A percentile compares a stretch with the other conserved stretches of the same genome.
Evolutionary conservation across 768 basidiomycete species (phyloP).

Genomic region (Lactarius quietus): DNA sequence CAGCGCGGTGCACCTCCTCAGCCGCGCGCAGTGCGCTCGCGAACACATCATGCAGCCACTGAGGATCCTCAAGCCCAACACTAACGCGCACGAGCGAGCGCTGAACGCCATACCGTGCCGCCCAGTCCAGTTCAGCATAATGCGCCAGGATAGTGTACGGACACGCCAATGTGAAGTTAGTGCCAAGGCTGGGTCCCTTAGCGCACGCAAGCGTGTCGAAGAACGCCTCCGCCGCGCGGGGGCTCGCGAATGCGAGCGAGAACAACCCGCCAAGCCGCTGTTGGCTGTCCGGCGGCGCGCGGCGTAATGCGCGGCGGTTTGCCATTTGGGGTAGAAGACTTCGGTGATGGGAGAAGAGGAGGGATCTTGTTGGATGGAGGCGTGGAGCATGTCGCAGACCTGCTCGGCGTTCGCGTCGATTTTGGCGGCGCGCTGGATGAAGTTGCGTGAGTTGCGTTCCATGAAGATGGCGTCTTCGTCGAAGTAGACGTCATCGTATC

Average conservation of each 20-base stretch:
- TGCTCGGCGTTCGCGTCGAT: conserved; percentile 84
- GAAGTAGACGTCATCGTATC: conserved; percentile 85
- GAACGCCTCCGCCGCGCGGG: conserved; percentile 68
- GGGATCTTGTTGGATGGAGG: conserved; percentile 44
- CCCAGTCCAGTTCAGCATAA: conserved; percentile 89
- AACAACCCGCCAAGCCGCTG: conserved; percentile 75
- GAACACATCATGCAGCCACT: conserved; percentile 55
- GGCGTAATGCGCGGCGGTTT: conserved; percentile 67
- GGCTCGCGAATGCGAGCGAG: conserved; percentile 76
- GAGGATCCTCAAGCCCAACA: conserved; percentile 82
- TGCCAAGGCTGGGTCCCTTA: conserved; percentile 91
- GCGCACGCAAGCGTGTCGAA: conserved; percentile 78
- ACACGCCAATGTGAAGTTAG: conserved; percentile 93
- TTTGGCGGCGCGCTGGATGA: conserved; percentile 62
- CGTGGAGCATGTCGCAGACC: conserved; percentile 73
- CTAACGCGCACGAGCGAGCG: conserved; percentile 79
- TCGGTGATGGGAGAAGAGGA: conserved; percentile 49
- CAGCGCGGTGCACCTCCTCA: conserved; percentile 39
- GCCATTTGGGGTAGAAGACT: conserved; percentile 88
- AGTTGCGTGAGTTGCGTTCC: conserved; percentile 98
- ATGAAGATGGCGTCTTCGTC: conserved; percentile 92
- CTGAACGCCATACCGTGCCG: conserved; percentile 82
- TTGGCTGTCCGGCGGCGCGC: conserved; percentile 46
- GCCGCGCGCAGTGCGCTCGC: conserved; percentile 67
- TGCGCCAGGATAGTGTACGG: conserved; percentile 94